A percentile compares a stretch with the other conserved stretches of the same genome.
phyloP scores from a whole-genome alignment of 2,329 filamentous ascomycete genomes.

The Coniochaeta prunicola region DNA sequence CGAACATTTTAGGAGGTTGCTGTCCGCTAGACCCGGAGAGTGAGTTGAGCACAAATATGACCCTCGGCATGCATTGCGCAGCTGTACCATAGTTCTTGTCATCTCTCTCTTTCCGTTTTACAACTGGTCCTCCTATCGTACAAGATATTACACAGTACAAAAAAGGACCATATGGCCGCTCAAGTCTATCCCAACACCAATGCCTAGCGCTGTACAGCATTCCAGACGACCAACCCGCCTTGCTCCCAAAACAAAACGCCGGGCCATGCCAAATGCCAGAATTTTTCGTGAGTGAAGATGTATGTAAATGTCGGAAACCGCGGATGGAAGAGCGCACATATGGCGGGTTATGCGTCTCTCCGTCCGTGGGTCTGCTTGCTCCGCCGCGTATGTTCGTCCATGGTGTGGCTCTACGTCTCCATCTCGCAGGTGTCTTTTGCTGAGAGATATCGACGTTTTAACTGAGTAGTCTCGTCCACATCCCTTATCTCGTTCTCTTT shows the following conservation, averaged over 20 bases:
- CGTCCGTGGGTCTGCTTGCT: neutral
- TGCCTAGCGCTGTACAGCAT: neutral
- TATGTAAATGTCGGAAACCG: constrained; percentile 21
- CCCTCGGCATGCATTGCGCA: neutral
- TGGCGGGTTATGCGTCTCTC: constrained; percentile 1
- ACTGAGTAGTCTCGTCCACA: neutral
- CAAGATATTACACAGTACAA: constrained; percentile 4
- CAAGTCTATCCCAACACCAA: constrained; percentile 1
- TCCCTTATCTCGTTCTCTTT: neutral
- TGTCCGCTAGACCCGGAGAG: too few relatives aligned
- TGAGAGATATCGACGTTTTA: neutral
- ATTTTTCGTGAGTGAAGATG: constrained; percentile 42
- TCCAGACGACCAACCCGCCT: constrained; percentile 1
- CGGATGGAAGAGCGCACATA: constrained; percentile 1
- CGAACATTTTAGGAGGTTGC: neutral
- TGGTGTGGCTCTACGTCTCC: neutral
- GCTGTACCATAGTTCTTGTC: neutral
- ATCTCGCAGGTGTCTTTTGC: neutral
- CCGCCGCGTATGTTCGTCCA: neutral
- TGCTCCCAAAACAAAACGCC: constrained; percentile 30
- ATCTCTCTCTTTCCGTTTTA: neutral
- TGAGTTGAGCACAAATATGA: too few relatives aligned
- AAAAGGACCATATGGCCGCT: neutral
- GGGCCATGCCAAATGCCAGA: constrained; percentile 40
- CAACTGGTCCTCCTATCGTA: constrained; percentile 2